These are phyloP conservation scores for Pythium sp. DNA, from an alignment of 352 stramenopile genomes.

Conservation along the genomic window DNA sequence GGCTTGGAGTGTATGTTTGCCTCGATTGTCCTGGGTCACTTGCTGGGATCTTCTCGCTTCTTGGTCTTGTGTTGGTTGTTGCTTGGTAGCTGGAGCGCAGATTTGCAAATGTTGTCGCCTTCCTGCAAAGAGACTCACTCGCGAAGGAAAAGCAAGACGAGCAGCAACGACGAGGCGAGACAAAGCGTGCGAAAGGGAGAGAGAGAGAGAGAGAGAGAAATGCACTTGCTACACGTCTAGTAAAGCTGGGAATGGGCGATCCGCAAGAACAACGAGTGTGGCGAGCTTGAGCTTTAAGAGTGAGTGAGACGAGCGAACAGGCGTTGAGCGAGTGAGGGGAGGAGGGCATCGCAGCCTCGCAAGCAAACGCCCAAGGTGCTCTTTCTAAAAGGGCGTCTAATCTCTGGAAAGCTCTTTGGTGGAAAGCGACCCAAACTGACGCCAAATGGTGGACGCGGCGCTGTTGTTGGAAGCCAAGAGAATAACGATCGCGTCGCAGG, in stretches of 20 bases:
- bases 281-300: slow-evolving; percentile 6
- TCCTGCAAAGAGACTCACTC: slow-evolving; percentile 4
- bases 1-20: background rate
- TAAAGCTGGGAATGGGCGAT: slow-evolving; percentile 7
- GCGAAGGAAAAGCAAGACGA: background rate
- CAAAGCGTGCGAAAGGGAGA: background rate
- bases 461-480: background rate
- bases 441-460: slow-evolving; percentile 5
- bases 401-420: slow-evolving; percentile 3
- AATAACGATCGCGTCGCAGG: slow-evolving; percentile 12
- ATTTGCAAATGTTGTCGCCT: slow-evolving; percentile 10
- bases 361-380: background rate
- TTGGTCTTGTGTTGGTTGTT: background rate
- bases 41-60: background rate
- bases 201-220: background rate
- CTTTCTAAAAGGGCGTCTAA: slow-evolving; percentile 2
- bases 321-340: background rate
- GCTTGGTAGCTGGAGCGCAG: slow-evolving; percentile 3
- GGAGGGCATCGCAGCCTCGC: slow-evolving; percentile 1
- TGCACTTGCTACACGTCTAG: slow-evolving; percentile 17
- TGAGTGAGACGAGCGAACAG: slow-evolving; percentile 4
- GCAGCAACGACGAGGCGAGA: background rate
- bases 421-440: slow-evolving; percentile 3
- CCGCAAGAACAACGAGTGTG: slow-evolving; percentile 2
- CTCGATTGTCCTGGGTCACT: background rate